A percentile compares a stretch with the other conserved stretches of the same genome.
Conservation (phyloP, 2,329 filamentous ascomycete genomes). For the Monilinia fructicola region DNA sequence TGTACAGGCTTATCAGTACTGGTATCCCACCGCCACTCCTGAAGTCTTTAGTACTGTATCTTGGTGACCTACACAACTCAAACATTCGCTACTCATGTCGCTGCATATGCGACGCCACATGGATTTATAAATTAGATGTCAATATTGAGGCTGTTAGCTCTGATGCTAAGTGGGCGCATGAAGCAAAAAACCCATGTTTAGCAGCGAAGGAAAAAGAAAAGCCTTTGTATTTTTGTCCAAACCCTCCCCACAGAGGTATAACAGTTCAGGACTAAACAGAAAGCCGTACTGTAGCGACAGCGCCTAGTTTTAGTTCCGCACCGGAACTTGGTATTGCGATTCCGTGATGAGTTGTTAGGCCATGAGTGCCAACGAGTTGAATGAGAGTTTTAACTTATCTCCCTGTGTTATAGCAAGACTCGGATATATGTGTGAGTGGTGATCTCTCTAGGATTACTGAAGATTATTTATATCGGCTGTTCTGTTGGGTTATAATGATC, state of each 20-base stretch:
- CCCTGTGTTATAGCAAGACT: constrained; percentile 4
- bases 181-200: constrained; percentile 2
- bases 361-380: background rate
- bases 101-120: background rate
- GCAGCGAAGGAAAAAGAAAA: background rate
- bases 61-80: background rate
- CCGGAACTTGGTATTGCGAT: constrained; percentile 5
- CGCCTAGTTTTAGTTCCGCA: background rate
- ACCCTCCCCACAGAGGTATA: background rate
- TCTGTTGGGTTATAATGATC: background rate
- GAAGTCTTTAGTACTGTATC: background rate
- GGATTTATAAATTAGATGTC: background rate
- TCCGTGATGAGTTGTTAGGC: constrained; percentile 18
- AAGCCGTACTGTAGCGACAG: background rate
- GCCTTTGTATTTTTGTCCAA: background rate
- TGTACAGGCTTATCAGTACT: background rate
- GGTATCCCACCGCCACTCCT: constrained; percentile 15
- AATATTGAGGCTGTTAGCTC: constrained; percentile 20
- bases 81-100: too few species aligned
- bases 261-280: background rate
- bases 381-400: background rate
- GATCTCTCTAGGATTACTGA: background rate
- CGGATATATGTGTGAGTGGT: background rate
- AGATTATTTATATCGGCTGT: background rate
- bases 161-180: constrained; percentile 6